phyloP scores from a whole-genome alignment of 495 filamentous ascomycete genomes.

The Hypoxylon fuscum region DNA sequence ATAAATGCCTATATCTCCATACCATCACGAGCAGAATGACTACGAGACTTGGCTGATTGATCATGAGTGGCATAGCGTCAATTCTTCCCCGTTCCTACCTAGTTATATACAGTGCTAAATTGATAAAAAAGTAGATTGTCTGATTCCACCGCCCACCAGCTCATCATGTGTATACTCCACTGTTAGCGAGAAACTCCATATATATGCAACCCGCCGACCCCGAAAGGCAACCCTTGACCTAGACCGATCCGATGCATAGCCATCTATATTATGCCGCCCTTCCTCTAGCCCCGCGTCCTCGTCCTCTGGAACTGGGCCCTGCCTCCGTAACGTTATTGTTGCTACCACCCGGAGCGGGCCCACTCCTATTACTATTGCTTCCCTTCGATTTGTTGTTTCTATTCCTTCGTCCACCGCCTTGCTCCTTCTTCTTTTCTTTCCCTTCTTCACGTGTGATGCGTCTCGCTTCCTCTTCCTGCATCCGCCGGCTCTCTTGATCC shows the following conservation, averaged over 20 bases:
- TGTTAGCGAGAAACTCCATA: constrained; percentile 20
- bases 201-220: constrained; percentile 1
- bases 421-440: constrained; percentile 41
- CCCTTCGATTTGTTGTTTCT: constrained; percentile 29
- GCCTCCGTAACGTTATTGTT: constrained; percentile 11
- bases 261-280: constrained; percentile 21
- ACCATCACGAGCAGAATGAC: too few species aligned
- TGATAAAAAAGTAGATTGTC: too few species aligned
- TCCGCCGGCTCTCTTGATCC: constrained; percentile 85
- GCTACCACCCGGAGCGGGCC: not conserved
- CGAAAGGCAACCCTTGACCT: not conserved
- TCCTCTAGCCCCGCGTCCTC: constrained; percentile 34
- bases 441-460: constrained; percentile 41
- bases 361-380: constrained; percentile 4
- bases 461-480: constrained; percentile 70
- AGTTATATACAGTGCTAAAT: too few species aligned
- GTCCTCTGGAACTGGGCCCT: constrained; percentile 26
- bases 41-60: too few species aligned
- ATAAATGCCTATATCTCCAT: too few species aligned
- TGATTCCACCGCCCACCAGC: too few species aligned
- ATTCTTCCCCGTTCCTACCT: too few species aligned
- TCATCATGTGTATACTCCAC: too few species aligned
- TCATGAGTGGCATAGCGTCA: too few species aligned
- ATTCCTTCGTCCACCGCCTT: constrained; percentile 20
- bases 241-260: constrained; percentile 5